Conservation (phyloP, 805 yeast genomes). For the Wickerhamiella spandovensis region DNA sequence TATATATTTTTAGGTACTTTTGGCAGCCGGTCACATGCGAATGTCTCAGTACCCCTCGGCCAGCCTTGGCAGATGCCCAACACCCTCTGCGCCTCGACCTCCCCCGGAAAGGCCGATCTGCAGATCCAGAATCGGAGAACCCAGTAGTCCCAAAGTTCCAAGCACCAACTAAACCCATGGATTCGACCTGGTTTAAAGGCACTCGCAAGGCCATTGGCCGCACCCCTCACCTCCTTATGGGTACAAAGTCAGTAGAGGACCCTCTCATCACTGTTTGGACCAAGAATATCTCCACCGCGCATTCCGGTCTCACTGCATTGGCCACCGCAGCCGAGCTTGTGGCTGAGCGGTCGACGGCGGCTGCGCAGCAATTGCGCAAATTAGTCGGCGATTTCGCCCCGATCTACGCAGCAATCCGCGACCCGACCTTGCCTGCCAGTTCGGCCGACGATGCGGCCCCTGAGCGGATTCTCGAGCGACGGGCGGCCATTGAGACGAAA, state of each 20-base stretch:
- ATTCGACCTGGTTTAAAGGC: slow-evolving; percentile 19
- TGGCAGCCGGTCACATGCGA: no score
- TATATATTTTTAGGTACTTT: no score
- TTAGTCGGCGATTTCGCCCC: slow-evolving; percentile 17
- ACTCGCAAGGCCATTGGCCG: slow-evolving; percentile 26
- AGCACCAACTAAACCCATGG: background rate
- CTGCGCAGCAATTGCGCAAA: slow-evolving; percentile 15
- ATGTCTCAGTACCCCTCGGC: no score
- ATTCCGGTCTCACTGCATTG: background rate
- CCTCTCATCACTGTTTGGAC: slow-evolving; percentile 24
- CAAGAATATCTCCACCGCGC: slow-evolving; percentile 23
- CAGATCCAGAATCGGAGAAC: no score
- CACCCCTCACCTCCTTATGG: slow-evolving; percentile 26
- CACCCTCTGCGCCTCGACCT: background rate
- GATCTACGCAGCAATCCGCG: slow-evolving; percentile 12
- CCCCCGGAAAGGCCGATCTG: no score
- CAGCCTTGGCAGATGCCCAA: no score
- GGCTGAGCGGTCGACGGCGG: slow-evolving; percentile 14
- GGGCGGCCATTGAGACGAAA: background rate
- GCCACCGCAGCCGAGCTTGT: slow-evolving; percentile 18
- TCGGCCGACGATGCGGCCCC: slow-evolving; percentile 13
- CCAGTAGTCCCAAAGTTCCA: no score
- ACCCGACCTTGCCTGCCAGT: slow-evolving; percentile 6
- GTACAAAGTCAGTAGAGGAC: slow-evolving; percentile 24
- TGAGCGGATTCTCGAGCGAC: background rate